Base-by-base conservation (phyloP, 371 early-diverging fungal genomes). In the Homolaphlyctis polyrhiza region DNA sequence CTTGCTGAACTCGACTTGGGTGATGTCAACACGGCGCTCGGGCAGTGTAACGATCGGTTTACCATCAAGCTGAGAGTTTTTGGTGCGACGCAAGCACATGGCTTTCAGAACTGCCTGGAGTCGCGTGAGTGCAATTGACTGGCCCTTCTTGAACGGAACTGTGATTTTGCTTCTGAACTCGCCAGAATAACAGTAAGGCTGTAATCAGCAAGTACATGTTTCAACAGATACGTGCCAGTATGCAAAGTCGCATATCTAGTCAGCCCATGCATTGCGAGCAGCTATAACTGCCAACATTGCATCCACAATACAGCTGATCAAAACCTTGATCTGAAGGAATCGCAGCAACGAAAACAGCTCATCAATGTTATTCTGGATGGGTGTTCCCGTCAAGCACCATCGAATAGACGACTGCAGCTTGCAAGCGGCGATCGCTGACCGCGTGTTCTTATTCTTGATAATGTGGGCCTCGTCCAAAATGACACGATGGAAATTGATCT, bases 71-170 rank as follows among this genome's bases (percentile, higher is more conserved):
- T 61, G 50, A 21, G 75, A 74, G 23, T 71, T 74, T 61, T 91
- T 91, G 18, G 86, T 87, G n/a, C 92, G 75, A 51, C 92, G 76
- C n/a, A 91, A 74, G 80, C 87, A 86, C 33, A 89, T 74, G 0
- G 88, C 87, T 70, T 82, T 79, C 49, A 89, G 60, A 0, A 88
- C 68, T 1, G 80, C 85, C 34, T 83, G 84, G n/a, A 89, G 69
- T 45, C 86, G 69, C 36, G 79, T 73, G 69, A 87, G 72, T 0
- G 83, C 83, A 23, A 61, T 58, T 6, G 43, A 39, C 30, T 60
- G 61, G 30, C 69, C 65, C 16, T 59, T 43, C n/a, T 36, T 36
- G 21, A 68, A 25, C 6, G 64, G 65, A 14, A 61, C 62, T 0
- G 48, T n/a, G 33, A 74, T 69, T 33, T 69, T 55, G 39, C 43